A percentile compares a stretch with the other conserved stretches of the same genome.
phyloP scores from a whole-genome alignment of 805 yeast genomes.

The Cyberlindnera bimundalis region DNA sequence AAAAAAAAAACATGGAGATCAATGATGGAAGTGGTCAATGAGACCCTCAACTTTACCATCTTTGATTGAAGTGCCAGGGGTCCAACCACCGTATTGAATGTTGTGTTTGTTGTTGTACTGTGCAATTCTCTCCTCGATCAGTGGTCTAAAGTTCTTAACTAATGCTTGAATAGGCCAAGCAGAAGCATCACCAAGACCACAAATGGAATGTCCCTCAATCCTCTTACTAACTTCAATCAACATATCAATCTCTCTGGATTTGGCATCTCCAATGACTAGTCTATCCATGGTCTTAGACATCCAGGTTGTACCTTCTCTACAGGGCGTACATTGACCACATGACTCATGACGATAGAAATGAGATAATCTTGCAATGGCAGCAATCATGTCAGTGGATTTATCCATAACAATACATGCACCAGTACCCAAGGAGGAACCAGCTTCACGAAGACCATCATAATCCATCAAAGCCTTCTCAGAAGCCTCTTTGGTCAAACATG shows the following conservation, averaged over 20 bases:
- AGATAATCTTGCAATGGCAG: conserved; percentile 82
- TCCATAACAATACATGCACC: conserved; percentile 93
- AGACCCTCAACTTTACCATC: conserved; percentile 65
- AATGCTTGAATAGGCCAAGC: conserved; percentile 94
- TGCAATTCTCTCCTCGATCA: conserved; percentile 71
- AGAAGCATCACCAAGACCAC: conserved; percentile 91
- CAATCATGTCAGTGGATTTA: conserved; percentile 77
- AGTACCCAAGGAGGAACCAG: conserved; percentile 85
- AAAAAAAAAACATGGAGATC: too few species aligned
- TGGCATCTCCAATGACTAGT: conserved; percentile 74
- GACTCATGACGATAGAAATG: conserved; percentile 89
- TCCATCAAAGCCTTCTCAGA: conserved; percentile 80
- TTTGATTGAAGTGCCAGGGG: conserved; percentile 49
- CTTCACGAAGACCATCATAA: conserved; percentile 81
- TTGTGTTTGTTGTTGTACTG: conserved; percentile 45
- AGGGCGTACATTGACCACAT: conserved; percentile 93
- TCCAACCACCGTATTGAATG: conserved; percentile 77
- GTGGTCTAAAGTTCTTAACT: conserved; percentile 80
- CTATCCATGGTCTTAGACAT: conserved; percentile 81
- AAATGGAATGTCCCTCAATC: conserved; percentile 87
- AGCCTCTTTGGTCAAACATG: conserved; percentile 64
- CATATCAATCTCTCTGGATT: conserved; percentile 78
- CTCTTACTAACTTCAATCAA: conserved; percentile 80
- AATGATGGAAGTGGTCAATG: conserved; percentile 34
- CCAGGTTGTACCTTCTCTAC: conserved; percentile 93